A percentile compares a stretch with the other conserved stretches of the same genome.
Conservation (phyloP, 2,329 filamentous ascomycete species). For the Sordariomycetes sp. region DNA sequence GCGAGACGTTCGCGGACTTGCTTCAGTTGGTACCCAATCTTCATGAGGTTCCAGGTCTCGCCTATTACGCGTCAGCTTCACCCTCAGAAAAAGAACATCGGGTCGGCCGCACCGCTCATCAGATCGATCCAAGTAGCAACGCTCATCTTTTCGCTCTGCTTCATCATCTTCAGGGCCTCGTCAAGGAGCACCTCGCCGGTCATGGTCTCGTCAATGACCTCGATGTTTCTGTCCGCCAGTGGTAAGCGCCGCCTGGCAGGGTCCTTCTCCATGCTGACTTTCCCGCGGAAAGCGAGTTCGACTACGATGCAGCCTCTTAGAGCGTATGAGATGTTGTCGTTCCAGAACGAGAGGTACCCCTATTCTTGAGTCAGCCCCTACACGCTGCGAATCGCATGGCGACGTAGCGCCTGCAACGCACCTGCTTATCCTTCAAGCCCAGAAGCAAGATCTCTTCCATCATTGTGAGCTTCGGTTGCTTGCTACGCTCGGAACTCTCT, state of each 20-base stretch:
- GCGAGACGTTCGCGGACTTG: slow-evolving; percentile 96
- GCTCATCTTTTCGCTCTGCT: slow-evolving; percentile 99
- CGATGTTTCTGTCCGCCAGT: slow-evolving; percentile 85
- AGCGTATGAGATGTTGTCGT: slow-evolving; percentile 99
- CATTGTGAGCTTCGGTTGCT: slow-evolving; percentile 94
- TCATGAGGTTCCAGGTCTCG: slow-evolving; percentile 99
- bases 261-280: slow-evolving; percentile 98
- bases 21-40: slow-evolving; percentile 99
- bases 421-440: slow-evolving; percentile 97
- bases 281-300: slow-evolving; percentile 89
- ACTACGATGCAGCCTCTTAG: slow-evolving; percentile 96
- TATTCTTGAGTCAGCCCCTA: slow-evolving; percentile 24
- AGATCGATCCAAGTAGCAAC: slow-evolving; percentile 98
- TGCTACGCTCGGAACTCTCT: slow-evolving; percentile 91
- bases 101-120: slow-evolving; percentile 99
- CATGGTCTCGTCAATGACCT: slow-evolving; percentile 92
- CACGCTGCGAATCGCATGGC: not conserved
- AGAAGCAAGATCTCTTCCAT: slow-evolving; percentile 98
- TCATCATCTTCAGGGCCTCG: slow-evolving; percentile 99
- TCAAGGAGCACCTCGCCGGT: slow-evolving; percentile 96
- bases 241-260: slow-evolving; percentile 85
- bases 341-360: slow-evolving; percentile 99
- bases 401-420: slow-evolving; percentile 41
- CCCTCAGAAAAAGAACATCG: no score
- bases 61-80: slow-evolving; percentile 45